These are phyloP conservation scores for Ceriops tagal DNA, from an alignment of 345 rosid species.

Conservation along the genomic window DNA sequence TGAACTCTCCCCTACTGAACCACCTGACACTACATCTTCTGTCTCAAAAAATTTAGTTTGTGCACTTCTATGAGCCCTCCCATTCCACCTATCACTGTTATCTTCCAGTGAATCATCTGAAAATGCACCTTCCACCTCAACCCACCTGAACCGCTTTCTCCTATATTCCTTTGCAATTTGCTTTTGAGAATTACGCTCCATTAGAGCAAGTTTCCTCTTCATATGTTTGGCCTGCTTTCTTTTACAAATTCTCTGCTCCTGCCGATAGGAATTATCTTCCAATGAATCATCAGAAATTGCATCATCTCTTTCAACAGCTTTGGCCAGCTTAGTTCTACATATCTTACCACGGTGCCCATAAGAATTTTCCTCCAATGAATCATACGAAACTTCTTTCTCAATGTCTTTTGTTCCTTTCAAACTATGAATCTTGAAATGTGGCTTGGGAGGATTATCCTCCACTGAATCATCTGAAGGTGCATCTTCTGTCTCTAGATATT, in stretches of 20 bases:
- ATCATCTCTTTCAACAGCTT: slow-evolving; percentile 28
- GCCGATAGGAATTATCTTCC: slow-evolving; percentile 23
- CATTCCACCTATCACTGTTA: slow-evolving; percentile 14
- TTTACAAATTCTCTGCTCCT: slow-evolving; percentile 27
- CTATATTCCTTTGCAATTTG: slow-evolving; percentile 30
- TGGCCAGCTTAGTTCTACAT: slow-evolving; percentile 25
- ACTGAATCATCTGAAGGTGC: slow-evolving; percentile 55
- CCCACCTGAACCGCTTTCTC: slow-evolving; percentile 29
- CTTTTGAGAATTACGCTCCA: slow-evolving; percentile 32
- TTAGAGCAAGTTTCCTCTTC: slow-evolving; percentile 43
- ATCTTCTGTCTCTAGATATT: slow-evolving; percentile 36
- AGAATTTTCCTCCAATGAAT: slow-evolving; percentile 40
- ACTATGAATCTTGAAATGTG: slow-evolving; percentile 31
- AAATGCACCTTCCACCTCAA: slow-evolving; percentile 26
- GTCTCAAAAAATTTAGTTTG: slow-evolving; percentile 23
- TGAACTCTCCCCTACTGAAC: slow-evolving; percentile 35
- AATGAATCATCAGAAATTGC: slow-evolving; percentile 32
- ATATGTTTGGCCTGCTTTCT: slow-evolving; percentile 29
- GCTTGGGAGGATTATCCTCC: slow-evolving; percentile 42
- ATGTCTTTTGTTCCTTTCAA: slow-evolving; percentile 39
- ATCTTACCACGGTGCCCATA: slow-evolving; percentile 25
- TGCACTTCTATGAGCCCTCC: slow-evolving; percentile 19
- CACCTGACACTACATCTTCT: slow-evolving; percentile 51
- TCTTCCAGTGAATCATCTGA: slow-evolving; percentile 44
- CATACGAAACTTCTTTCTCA: slow-evolving; percentile 38